phyloP scores from a whole-genome alignment of 2,329 filamentous ascomycete genomes.

The Uncinocarpus reesii region DNA sequence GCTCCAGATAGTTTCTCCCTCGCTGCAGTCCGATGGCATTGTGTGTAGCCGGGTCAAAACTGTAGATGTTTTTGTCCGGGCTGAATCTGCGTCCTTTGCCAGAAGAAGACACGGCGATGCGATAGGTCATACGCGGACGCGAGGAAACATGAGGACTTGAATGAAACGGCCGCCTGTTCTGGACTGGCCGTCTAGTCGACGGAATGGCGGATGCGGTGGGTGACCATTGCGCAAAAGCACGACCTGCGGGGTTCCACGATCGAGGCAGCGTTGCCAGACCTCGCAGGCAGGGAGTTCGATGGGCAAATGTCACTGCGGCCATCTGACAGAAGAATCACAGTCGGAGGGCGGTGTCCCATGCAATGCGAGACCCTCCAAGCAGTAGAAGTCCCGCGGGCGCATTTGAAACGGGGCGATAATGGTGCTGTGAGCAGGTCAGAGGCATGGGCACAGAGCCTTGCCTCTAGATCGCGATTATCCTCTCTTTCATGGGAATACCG shows the following conservation, averaged over 20 bases:
- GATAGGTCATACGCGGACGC: slow-evolving; percentile 48
- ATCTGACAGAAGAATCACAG: slow-evolving; percentile 23
- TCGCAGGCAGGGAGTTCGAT: slow-evolving; percentile 25
- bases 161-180: slow-evolving; percentile 23
- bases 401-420: slow-evolving; percentile 16
- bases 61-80: slow-evolving; percentile 58
- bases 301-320: slow-evolving; percentile 24
- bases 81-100: slow-evolving; percentile 61
- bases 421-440: slow-evolving; percentile 6
- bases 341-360: slow-evolving; percentile 17
- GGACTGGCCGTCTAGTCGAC: slow-evolving; percentile 10
- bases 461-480: slow-evolving; percentile 9
- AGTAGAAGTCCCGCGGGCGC: slow-evolving; percentile 13
- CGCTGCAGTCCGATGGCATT: slow-evolving; percentile 30
- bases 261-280: slow-evolving; percentile 1
- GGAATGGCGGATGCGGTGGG: background rate
- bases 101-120: slow-evolving; percentile 64
- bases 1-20: slow-evolving; percentile 41
- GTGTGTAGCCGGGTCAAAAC: slow-evolving; percentile 50
- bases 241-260: slow-evolving; percentile 11
- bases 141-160: slow-evolving; percentile 21
- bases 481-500: slow-evolving; percentile 4
- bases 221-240: slow-evolving; percentile 14
- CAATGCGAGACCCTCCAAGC: slow-evolving; percentile 19
- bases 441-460: slow-evolving; percentile 12